Evolutionary conservation across 2,329 filamentous ascomycete genomes (phyloP).

Genomic region (Aureobasidium sp.): DNA sequence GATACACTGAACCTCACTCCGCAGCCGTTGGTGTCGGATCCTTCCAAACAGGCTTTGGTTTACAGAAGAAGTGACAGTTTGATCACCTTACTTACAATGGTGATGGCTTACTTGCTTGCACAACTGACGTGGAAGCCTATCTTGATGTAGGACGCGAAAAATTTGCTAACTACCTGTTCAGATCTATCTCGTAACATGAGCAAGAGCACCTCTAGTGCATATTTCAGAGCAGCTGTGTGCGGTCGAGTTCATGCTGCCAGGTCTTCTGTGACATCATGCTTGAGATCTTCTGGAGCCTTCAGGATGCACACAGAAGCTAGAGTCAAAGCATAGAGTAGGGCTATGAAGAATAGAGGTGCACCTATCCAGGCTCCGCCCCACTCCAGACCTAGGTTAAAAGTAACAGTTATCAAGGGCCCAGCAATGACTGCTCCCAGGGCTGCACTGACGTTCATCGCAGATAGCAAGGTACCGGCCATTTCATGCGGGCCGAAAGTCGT

Average conservation of each 20-base stretch:
- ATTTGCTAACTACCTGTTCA: too few species aligned
- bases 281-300: background rate
- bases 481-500: background rate
- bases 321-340: background rate
- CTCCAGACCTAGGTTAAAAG: background rate
- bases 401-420: background rate
- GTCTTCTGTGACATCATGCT: too few species aligned
- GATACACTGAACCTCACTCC: slow-evolving; percentile 25
- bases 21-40: slow-evolving; percentile 20
- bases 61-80: background rate
- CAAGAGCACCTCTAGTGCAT: too few species aligned
- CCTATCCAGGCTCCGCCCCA: background rate
- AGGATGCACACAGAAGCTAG: background rate
- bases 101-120: slow-evolving; percentile 9
- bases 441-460: background rate
- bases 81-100: background rate
- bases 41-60: slow-evolving; percentile 21
- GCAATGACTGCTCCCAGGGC: background rate
- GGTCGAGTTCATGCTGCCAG: too few species aligned
- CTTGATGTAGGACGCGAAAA: too few species aligned
- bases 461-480: background rate
- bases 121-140: background rate
- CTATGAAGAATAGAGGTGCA: background rate
- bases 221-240: too few species aligned
- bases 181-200: too few species aligned